These are phyloP conservation scores for Emmonsiellopsis sp. DNA, from an alignment of 2,329 filamentous ascomycete species.

Conservation along the genomic window DNA sequence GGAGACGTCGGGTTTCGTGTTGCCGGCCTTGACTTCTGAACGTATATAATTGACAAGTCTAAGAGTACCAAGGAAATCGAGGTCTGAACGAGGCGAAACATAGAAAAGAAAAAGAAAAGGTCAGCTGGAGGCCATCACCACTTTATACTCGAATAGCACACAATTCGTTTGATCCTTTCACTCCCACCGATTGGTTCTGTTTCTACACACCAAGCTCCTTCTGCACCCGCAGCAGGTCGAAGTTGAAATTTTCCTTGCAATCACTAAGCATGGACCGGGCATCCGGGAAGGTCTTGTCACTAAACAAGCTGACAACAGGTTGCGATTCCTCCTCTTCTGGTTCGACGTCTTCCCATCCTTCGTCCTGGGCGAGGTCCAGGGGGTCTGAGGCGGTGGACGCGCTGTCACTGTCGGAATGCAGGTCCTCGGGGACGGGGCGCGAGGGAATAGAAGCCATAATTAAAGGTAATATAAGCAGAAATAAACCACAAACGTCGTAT, in stretches of 20 bases:
- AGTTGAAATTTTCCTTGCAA: constrained; percentile 55
- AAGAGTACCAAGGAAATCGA: constrained; percentile 65
- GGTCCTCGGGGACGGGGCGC: not conserved
- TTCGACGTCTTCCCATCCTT: constrained; percentile 52
- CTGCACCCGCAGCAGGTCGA: constrained; percentile 56
- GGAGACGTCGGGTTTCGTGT: constrained; percentile 46
- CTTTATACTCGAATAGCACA: constrained; percentile 10
- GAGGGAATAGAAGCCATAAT: not conserved
- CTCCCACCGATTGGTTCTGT: constrained; percentile 1
- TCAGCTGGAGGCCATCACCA: constrained; percentile 7
- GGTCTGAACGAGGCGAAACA: constrained; percentile 29
- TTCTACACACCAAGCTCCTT: constrained; percentile 38
- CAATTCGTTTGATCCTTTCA: constrained; percentile 7
- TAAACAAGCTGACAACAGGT: constrained; percentile 58
- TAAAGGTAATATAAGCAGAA: constrained; percentile 5
- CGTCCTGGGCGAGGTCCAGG: constrained; percentile 38
- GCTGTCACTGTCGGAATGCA: constrained; percentile 12
- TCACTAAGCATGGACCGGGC: constrained; percentile 57
- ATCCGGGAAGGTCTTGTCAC: constrained; percentile 55
- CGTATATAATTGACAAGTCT: constrained; percentile 64
- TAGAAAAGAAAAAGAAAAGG: constrained; percentile 13
- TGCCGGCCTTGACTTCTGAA: constrained; percentile 37
- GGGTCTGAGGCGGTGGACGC: constrained; percentile 19
- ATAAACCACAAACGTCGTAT: not conserved
- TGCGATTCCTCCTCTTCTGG: constrained; percentile 52